Evolutionary conservation across 1,139 yeast species (phyloP), one percentile per base, ranked within the genome.

Genomic region (Saccharomycopsis phalli): DNA sequence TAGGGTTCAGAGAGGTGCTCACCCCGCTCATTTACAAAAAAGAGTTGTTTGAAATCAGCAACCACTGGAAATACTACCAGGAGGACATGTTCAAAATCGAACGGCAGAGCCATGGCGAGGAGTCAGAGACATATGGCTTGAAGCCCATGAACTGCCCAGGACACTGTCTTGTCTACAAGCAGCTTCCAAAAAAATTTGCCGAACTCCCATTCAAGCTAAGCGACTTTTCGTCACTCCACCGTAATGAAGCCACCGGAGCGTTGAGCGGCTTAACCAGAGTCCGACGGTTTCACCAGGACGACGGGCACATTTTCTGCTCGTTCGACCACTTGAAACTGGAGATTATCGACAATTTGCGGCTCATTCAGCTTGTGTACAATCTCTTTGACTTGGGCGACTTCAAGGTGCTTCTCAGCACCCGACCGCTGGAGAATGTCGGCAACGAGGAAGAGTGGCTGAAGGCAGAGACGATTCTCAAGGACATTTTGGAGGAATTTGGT

Each of bases 111-210:
- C 54, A 54, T 22, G 71, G 66, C 41, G 55, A 63, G 19, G 60
- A 60, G 18, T 61, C 63, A 38, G 79, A 75, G 51, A 76, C 71
- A 33, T 84, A 74, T 56, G 95, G 95, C 3, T 67, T 91, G 47
- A 91, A 91, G 59, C 98, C 98, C 20, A 91, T 91, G 98, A 93
- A 91, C 63, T 91, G 98, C 59, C 98, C 99, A 0, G 97, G 97
- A 1, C 99, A 93, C 59, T 93, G 98, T 57, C 59, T 91, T 45
- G 76, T 93, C 50, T 93, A 79, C 65, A 74, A 81, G 47, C 74
- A 78, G 49, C 77, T 82, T 50, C 94, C 87, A 46, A 75, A 94
- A 51, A 83, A 95, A 0, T 86, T 86, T 57, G 75, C 86, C 48
- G 97, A 93, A 53, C 64, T 93, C 43, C 99, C 99, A 4, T 68